These are phyloP conservation scores for Iris pallida DNA, from an alignment of 116 monocot species.

Conservation along the genomic window DNA sequence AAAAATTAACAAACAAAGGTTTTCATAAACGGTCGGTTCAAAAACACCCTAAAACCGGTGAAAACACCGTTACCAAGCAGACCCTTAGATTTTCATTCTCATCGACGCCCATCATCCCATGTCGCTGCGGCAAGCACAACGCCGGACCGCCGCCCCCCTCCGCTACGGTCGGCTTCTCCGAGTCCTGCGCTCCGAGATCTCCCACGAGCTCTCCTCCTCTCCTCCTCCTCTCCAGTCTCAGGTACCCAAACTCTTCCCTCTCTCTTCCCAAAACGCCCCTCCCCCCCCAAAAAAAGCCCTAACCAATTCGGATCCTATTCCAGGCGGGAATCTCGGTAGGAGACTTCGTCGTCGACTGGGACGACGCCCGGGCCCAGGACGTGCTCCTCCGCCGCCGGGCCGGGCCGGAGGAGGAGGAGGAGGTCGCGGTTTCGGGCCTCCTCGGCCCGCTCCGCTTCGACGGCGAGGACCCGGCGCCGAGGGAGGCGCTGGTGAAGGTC, in stretches of 20 bases:
- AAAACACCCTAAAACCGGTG: too few relatives aligned
- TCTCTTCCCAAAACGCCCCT: slow-evolving; percentile 1
- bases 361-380: slow-evolving; percentile 31
- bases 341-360: slow-evolving; percentile 29
- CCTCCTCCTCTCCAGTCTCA: neutral
- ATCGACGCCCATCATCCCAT: slow-evolving; percentile 5
- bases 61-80: too few relatives aligned
- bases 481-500: slow-evolving; percentile 48
- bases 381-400: slow-evolving; percentile 30
- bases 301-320: neutral
- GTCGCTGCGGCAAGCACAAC: slow-evolving; percentile 25
- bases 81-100: too few relatives aligned
- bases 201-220: slow-evolving; percentile 38
- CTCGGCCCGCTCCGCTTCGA: slow-evolving; percentile 22
- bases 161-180: slow-evolving; percentile 31
- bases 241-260: slow-evolving; percentile 2
- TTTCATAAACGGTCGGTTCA: too few relatives aligned
- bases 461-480: slow-evolving; percentile 14
- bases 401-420: slow-evolving; percentile 32
- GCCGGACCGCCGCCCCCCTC: slow-evolving; percentile 6
- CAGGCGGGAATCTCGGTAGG: slow-evolving; percentile 4
- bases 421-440: slow-evolving; percentile 42
- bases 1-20: too few relatives aligned
- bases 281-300: slow-evolving; percentile 4
- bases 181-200: slow-evolving; percentile 31